Conservation (phyloP, 106 monocot genomes). For the Apostasia ramifera region DNA sequence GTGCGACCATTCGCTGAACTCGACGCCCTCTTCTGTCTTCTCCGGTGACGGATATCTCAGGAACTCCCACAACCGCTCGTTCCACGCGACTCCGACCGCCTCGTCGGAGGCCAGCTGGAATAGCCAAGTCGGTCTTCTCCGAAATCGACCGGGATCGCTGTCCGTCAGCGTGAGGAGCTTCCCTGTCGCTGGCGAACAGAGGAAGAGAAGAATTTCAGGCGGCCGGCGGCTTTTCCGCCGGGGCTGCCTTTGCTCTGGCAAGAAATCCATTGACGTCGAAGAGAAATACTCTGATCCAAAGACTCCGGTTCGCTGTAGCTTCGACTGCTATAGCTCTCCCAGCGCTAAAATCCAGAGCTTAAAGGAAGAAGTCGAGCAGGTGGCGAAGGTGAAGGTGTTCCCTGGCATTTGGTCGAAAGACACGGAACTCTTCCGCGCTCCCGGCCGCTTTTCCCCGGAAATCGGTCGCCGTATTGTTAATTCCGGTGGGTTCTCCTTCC, state of each 20-base stretch:
- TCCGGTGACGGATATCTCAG: conserved; percentile 7
- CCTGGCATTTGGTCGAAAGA: conserved; percentile 22
- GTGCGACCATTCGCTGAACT: conserved; percentile 7
- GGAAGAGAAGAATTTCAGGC: not conserved
- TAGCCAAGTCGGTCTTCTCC: conserved; percentile 46
- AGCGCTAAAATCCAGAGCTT: not conserved
- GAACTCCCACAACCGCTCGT: conserved; percentile 7
- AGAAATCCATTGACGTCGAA: conserved; percentile 53
- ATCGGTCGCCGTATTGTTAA: conserved; percentile 16
- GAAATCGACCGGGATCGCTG: conserved; percentile 22
- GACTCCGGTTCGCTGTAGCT: conserved; percentile 13
- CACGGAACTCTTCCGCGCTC: conserved; percentile 7
- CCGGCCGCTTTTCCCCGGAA: conserved; percentile 12
- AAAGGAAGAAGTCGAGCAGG: conserved; percentile 10
- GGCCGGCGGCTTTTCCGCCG: conserved; percentile 32
- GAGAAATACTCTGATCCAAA: conserved; percentile 27
- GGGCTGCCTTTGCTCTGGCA: conserved; percentile 54
- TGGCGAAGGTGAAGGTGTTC: conserved; percentile 33
- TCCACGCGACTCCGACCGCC: conserved; percentile 23
- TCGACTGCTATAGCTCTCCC: not conserved
- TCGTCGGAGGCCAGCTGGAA: conserved; percentile 81
- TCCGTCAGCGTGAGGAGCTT: conserved; percentile 18
- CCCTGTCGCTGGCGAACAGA: conserved; percentile 4
- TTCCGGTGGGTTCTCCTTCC: conserved; percentile 45
- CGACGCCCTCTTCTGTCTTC: conserved; percentile 1